Conservation (phyloP, 352 stramenopile genomes). For the Phytophthora melonis region DNA sequence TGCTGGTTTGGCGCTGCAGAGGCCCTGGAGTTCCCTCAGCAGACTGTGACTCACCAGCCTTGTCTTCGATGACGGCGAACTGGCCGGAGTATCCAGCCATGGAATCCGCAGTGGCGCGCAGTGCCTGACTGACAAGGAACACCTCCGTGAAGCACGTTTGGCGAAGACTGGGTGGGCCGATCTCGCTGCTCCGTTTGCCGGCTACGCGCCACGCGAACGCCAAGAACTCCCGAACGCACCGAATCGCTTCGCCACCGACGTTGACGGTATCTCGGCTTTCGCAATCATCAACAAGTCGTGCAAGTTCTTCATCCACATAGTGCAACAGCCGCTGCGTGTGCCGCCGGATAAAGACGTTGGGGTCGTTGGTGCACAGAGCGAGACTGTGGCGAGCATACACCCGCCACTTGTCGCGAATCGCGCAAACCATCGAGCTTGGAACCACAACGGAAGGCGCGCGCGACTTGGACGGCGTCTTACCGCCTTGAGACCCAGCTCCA, state of each 20-base stretch:
- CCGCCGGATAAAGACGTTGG: slow-evolving; percentile 57
- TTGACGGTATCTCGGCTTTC: not conserved
- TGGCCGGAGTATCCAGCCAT: slow-evolving; percentile 25
- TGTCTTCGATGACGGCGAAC: not conserved
- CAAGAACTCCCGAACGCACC: slow-evolving; percentile 53
- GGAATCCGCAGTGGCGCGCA: slow-evolving; percentile 34
- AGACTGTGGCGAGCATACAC: slow-evolving; percentile 44
- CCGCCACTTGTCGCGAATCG: slow-evolving; percentile 47
- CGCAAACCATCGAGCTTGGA: slow-evolving; percentile 9
- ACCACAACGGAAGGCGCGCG: not conserved
- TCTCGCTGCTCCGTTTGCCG: slow-evolving; percentile 35
- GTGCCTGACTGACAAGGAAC: slow-evolving; percentile 48
- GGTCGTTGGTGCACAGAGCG: slow-evolving; percentile 60
- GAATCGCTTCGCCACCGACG: slow-evolving; percentile 13
- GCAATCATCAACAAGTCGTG: not conserved
- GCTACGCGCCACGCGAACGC: slow-evolving; percentile 54
- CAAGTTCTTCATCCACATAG: slow-evolving; percentile 34
- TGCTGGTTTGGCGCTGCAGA: slow-evolving; percentile 10
- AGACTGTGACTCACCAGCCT: slow-evolving; percentile 3
- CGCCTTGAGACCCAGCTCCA: not conserved
- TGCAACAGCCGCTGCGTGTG: slow-evolving; percentile 32
- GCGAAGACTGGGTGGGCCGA: not conserved
- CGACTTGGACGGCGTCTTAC: slow-evolving; percentile 7
- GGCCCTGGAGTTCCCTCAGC: slow-evolving; percentile 1
- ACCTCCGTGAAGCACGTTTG: slow-evolving; percentile 56